Base-by-base conservation (phyloP, 305 asterid species). In the Stenogyne calaminthoides region DNA sequence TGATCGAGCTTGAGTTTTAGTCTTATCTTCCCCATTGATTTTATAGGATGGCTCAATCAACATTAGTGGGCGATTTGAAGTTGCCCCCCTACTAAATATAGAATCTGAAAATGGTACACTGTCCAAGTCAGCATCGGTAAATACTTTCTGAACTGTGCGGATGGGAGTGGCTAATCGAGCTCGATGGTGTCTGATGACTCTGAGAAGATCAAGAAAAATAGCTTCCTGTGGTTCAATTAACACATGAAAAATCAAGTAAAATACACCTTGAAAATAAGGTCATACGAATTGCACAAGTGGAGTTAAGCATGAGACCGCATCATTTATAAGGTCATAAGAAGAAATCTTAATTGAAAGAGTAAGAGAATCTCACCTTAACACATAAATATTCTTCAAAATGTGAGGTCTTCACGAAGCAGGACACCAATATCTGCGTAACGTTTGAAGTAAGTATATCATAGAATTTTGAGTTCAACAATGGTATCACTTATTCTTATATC, bases 351-450 rank as follows among this genome's bases (percentile, higher is more conserved):
- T 42, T 40, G 66, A 71, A 61, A 29, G 44, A 42, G 69, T 20
- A 67, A 69, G 57, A 39, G 64, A 47, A 74, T 67, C 93, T 82
- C 75, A 95, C 99, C 99, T 95, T 95, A 71, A 95, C 99, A 74
- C 99, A 90, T 25, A 92, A 85, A 80, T 95, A 95, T 75, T 95
- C 99, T 83, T 95, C 99, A 69, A 83, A 82, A 84, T 89, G 99
- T 11, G 99, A 90, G 61, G 99, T 95, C 93, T 95, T 95, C 90
- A 95, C 99, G 40, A 95, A 95, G 89, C 99, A 95, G 64, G 99
- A 95, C 18, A 95, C 76, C 87, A 92, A 27, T 67, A 95, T 92
- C 99, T 95, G 97, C 76, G 54, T 46, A 27, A 29, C 64, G 54
- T 75, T 44, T 70, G 52, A 63, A 67, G 39, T 29, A 36, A 72